Evolutionary conservation across 2,329 filamentous ascomycete genomes (phyloP).

Genomic region (Epichloe glyceriae): DNA sequence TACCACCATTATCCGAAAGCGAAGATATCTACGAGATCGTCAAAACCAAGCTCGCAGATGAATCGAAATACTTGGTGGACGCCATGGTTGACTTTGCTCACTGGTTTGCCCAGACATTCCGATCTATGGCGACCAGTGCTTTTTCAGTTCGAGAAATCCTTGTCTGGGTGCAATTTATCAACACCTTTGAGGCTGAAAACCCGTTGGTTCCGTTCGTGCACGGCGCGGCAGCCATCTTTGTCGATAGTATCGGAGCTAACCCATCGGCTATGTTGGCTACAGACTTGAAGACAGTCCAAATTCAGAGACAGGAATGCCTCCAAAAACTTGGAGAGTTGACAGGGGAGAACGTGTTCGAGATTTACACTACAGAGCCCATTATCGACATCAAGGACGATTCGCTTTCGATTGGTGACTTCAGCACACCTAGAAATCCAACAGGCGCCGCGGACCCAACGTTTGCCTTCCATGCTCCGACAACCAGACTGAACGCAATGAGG

Average conservation of each 20-base stretch:
- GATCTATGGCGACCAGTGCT: constrained; percentile 57
- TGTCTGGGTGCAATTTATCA: constrained; percentile 88
- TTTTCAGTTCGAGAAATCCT: constrained; percentile 89
- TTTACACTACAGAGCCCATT: constrained; percentile 52
- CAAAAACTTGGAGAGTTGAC: constrained; percentile 57
- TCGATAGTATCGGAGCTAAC: constrained; percentile 90
- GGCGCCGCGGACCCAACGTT: constrained; percentile 21
- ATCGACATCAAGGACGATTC: constrained; percentile 37
- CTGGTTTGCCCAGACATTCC: constrained; percentile 82
- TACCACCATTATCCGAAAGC: constrained; percentile 70
- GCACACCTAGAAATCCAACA: constrained; percentile 39
- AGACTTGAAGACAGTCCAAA: constrained; percentile 52
- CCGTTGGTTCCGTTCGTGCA: constrained; percentile 47
- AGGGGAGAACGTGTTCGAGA: constrained; percentile 42
- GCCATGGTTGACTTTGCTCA: constrained; percentile 75
- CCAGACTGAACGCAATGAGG: constrained; percentile 78
- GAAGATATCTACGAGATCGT: constrained; percentile 86
- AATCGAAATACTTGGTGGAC: constrained; percentile 44
- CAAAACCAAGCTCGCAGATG: constrained; percentile 52
- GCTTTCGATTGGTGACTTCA: constrained; percentile 64
- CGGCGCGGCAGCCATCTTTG: constrained; percentile 87
- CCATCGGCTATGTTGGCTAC: constrained; percentile 75
- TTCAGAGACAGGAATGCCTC: constrained; percentile 63
- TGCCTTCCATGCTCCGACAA: constrained; percentile 80
- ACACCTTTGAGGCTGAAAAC: constrained; percentile 42